Evolutionary conservation across 1,284 basidiomycete genomes (phyloP).

Genomic region (Leucoagaricus sp.): DNA sequence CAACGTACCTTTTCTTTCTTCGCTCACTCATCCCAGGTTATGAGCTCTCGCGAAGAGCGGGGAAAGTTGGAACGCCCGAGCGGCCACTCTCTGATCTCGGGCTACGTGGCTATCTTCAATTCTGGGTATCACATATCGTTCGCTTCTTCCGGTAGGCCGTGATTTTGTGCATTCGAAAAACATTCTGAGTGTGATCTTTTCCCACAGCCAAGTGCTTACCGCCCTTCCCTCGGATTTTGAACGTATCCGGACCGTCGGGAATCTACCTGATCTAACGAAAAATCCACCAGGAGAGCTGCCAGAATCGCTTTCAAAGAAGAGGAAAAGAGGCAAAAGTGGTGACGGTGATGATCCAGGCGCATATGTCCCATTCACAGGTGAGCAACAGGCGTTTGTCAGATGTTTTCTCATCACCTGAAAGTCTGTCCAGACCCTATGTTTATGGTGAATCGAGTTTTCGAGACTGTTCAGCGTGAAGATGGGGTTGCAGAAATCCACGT

Average conservation of each 20-base stretch:
- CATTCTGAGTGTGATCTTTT: neutral
- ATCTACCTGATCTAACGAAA: slow-evolving; percentile 40
- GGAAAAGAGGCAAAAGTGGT: slow-evolving; percentile 63
- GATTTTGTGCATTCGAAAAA: neutral
- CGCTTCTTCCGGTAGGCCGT: slow-evolving; percentile 68
- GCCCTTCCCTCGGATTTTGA: slow-evolving; percentile 55
- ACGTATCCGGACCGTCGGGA: slow-evolving; percentile 42
- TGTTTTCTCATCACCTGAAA: too few relatives aligned
- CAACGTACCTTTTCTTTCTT: neutral
- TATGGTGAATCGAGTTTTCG: slow-evolving; percentile 51
- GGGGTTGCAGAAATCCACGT: slow-evolving; percentile 70
- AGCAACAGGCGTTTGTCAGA: too few relatives aligned
- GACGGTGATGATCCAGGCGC: slow-evolving; percentile 55
- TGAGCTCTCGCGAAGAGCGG: slow-evolving; percentile 80
- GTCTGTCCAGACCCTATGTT: slow-evolving; percentile 33
- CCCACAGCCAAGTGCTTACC: slow-evolving; percentile 54
- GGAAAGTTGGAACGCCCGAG: slow-evolving; percentile 90
- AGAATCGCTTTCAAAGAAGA: slow-evolving; percentile 32
- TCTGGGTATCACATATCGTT: slow-evolving; percentile 87
- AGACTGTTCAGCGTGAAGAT: slow-evolving; percentile 57
- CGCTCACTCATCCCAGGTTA: slow-evolving; percentile 66
- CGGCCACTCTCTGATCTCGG: slow-evolving; percentile 94
- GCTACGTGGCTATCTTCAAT: slow-evolving; percentile 87
- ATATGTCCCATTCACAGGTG: slow-evolving; percentile 25
- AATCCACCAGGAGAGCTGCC: slow-evolving; percentile 16